These are phyloP conservation scores for Suhomyces pyralidae DNA, from an alignment of 805 yeast genomes.

Conservation along the genomic window DNA sequence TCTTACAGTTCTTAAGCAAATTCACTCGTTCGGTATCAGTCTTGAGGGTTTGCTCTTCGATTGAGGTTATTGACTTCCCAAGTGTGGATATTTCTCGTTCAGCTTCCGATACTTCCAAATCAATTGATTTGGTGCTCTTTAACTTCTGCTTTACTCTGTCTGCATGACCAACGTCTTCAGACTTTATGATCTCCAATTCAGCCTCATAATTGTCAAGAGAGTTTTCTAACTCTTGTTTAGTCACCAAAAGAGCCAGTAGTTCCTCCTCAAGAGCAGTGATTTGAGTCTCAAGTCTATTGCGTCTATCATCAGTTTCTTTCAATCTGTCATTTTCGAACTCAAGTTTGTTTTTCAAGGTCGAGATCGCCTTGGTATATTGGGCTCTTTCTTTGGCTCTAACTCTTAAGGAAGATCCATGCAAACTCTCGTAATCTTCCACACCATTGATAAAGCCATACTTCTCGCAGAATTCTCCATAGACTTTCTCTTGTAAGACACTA, in stretches of 20 bases:
- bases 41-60: constrained; percentile 55
- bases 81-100: constrained; percentile 27
- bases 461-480: constrained; percentile 55
- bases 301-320: constrained; percentile 47
- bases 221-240: constrained; percentile 28
- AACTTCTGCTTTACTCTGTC: constrained; percentile 15
- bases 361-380: constrained; percentile 57
- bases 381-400: constrained; percentile 59
- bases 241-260: constrained; percentile 26
- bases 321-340: constrained; percentile 63
- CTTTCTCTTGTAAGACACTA: constrained; percentile 35
- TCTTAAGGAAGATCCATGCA: constrained; percentile 58
- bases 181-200: constrained; percentile 21
- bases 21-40: constrained; percentile 54
- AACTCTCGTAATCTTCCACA: constrained; percentile 66
- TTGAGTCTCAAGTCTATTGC: constrained; percentile 42
- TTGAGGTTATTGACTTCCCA: constrained; percentile 32
- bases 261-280: constrained; percentile 32
- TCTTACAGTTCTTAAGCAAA: constrained; percentile 66
- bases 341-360: constrained; percentile 58
- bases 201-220: constrained; percentile 26
- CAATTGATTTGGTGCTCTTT: constrained; percentile 29
- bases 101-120: constrained; percentile 35
- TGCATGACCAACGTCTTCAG: constrained; percentile 16
- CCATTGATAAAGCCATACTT: constrained; percentile 49